A percentile compares a stretch with the other conserved stretches of the same genome.
Evolutionary conservation across 805 yeast genomes (phyloP).

Genomic region (Candida verbasci): DNA sequence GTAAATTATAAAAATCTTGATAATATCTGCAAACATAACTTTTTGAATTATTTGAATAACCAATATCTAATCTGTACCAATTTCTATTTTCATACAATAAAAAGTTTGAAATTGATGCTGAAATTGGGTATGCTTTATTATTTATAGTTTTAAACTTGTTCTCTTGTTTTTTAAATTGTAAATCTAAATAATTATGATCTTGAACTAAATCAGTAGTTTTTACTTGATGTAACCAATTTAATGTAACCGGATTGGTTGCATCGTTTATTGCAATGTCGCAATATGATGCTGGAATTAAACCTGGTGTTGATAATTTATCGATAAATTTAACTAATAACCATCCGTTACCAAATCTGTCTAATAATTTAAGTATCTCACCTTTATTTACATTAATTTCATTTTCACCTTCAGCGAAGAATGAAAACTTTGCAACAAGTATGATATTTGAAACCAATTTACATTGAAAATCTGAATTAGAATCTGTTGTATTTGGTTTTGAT

Average conservation of each 20-base stretch:
- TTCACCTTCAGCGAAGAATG: conserved; percentile 39
- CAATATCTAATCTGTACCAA: conserved; percentile 34
- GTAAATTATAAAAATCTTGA: conserved; percentile 36
- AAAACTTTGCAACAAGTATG: conserved; percentile 43
- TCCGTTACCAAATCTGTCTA: conserved; percentile 46
- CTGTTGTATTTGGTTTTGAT: conserved; percentile 13
- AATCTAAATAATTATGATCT: conserved; percentile 23
- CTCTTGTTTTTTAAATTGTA: conserved; percentile 19
- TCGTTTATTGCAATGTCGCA: conserved; percentile 45
- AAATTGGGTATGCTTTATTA: conserved; percentile 17
- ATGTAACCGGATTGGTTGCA: conserved; percentile 32
- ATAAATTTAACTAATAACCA: conserved; percentile 57
- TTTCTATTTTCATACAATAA: conserved; percentile 20
- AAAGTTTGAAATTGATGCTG: conserved; percentile 24
- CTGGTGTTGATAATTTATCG: conserved; percentile 41
- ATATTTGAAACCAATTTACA: conserved; percentile 22
- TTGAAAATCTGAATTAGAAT: conserved; percentile 8
- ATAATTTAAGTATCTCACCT: conserved; percentile 50
- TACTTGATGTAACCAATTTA: conserved; percentile 26
- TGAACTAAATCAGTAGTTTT: conserved; percentile 10
- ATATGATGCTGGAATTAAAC: conserved; percentile 49
- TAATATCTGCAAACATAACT: conserved; percentile 27
- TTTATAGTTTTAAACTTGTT: conserved; percentile 18
- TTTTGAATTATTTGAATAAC: conserved; percentile 15
- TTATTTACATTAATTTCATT: conserved; percentile 43